phyloP scores from a whole-genome alignment of 2,329 filamentous ascomycete species.

The Phialemonium atrogriseum region DNA sequence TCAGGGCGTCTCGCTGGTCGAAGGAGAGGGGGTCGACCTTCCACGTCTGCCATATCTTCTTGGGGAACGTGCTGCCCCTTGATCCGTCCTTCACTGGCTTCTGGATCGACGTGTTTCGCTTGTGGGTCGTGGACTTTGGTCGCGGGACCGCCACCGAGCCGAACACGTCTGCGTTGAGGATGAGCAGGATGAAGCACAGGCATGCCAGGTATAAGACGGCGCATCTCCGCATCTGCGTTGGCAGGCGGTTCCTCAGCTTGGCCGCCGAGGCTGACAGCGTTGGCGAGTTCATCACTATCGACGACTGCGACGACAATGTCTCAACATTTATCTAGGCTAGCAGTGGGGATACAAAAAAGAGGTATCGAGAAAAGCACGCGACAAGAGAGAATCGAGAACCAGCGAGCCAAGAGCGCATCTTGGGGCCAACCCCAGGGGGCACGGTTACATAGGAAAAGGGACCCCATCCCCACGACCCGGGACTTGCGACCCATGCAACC shows the following conservation, averaged over 20 bases:
- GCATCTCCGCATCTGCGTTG: conserved; percentile 27
- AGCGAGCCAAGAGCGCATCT: too few species aligned
- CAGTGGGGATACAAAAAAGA: too few species aligned
- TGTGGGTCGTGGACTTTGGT: not conserved
- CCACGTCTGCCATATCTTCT: conserved; percentile 69
- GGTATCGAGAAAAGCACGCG: too few species aligned
- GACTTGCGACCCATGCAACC: too few species aligned
- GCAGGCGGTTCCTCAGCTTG: conserved; percentile 20
- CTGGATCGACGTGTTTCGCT: not conserved
- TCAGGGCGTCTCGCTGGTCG: conserved; percentile 52
- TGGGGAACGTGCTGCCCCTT: conserved; percentile 33
- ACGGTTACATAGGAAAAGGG: too few species aligned
- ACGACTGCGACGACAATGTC: too few species aligned
- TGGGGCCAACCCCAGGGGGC: too few species aligned
- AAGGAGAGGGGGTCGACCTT: conserved; percentile 58
- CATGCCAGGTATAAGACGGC: conserved; percentile 33
- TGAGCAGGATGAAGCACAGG: conserved; percentile 31
- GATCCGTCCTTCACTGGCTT: not conserved
- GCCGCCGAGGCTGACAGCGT: conserved; percentile 14
- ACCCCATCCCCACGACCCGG: too few species aligned
- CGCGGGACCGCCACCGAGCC: conserved; percentile 6
- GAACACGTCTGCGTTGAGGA: conserved; percentile 32
- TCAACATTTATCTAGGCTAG: too few species aligned
- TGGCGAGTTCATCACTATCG: conserved; percentile 14
- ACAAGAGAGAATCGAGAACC: too few species aligned